A percentile compares a stretch with the other conserved stretches of the same genome.
Conservation (phyloP, 1,284 basidiomycete genomes). For the Chondrostereum purpureum region DNA sequence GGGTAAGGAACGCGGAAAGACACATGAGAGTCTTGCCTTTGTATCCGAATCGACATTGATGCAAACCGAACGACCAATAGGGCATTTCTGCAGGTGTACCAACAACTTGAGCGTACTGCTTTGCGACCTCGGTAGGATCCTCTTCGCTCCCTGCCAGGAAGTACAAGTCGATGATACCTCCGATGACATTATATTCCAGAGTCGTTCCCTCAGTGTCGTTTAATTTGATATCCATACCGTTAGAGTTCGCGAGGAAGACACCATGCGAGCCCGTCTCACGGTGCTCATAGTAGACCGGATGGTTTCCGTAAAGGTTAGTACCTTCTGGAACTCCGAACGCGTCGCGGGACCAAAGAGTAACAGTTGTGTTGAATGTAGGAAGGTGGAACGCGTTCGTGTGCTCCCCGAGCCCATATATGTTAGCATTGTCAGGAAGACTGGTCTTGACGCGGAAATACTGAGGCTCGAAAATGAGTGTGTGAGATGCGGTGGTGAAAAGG, state of each 20-base stretch:
- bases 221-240: slow-evolving; percentile 72
- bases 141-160: slow-evolving; percentile 63
- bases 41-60: slow-evolving; percentile 69
- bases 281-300: slow-evolving; percentile 67
- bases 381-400: slow-evolving; percentile 64
- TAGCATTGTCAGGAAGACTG: slow-evolving; percentile 45
- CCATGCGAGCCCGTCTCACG: slow-evolving; percentile 58
- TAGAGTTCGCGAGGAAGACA: slow-evolving; percentile 62
- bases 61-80: slow-evolving; percentile 66
- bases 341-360: slow-evolving; percentile 66
- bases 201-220: slow-evolving; percentile 35
- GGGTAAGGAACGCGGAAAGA: background rate
- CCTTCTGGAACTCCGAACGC: slow-evolving; percentile 47
- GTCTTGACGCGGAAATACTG: slow-evolving; percentile 73
- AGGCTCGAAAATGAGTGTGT: slow-evolving; percentile 68
- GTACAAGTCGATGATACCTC: slow-evolving; percentile 69
- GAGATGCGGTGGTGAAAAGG: slow-evolving; percentile 62
- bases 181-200: slow-evolving; percentile 68
- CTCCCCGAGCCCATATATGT: slow-evolving; percentile 77
- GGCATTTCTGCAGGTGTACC: slow-evolving; percentile 62
- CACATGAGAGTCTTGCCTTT: slow-evolving; percentile 28
- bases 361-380: slow-evolving; percentile 51
- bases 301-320: slow-evolving; percentile 62
- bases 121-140: slow-evolving; percentile 52
- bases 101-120: slow-evolving; percentile 60